A percentile compares a stretch with the other conserved stretches of the same genome.
Conservation (phyloP, 2,329 filamentous ascomycete genomes). For the Aureobasidium leucospermi region DNA sequence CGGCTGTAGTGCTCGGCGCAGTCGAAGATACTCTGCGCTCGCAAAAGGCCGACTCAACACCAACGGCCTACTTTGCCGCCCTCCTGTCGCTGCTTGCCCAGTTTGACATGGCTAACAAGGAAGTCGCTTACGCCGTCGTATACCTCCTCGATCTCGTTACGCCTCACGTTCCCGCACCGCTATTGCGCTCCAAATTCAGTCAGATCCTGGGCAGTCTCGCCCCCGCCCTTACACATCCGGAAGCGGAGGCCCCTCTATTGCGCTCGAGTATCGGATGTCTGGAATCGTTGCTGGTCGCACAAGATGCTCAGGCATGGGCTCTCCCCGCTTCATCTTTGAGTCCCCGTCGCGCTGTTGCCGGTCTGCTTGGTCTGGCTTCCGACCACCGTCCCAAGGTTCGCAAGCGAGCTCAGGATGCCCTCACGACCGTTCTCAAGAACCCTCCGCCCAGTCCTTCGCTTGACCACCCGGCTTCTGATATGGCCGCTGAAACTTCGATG, state of each 20-base stretch:
- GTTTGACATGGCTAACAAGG: constrained; percentile 69
- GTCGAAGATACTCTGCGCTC: constrained; percentile 89
- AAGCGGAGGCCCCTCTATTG: constrained; percentile 80
- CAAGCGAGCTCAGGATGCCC: constrained; percentile 83
- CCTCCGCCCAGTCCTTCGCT: constrained; percentile 86
- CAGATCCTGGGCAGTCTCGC: constrained; percentile 84
- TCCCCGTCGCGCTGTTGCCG: constrained; percentile 79
- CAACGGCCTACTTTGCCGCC: constrained; percentile 94
- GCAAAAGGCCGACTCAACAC: constrained; percentile 72
- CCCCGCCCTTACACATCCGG: constrained; percentile 69
- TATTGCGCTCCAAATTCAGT: constrained; percentile 90
- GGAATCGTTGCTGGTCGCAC: constrained; percentile 82
- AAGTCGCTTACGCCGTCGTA: constrained; percentile 76
- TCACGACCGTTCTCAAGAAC: constrained; percentile 73
- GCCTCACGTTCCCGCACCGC: constrained; percentile 71
- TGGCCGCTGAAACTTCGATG: constrained; percentile 89
- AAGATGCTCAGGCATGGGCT: constrained; percentile 83
- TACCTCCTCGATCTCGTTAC: constrained; percentile 94
- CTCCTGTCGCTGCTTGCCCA: constrained; percentile 80
- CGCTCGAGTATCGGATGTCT: constrained; percentile 86
- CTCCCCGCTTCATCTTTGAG: constrained; percentile 75
- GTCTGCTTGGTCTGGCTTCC: constrained; percentile 73
- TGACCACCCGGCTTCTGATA: constrained; percentile 90
- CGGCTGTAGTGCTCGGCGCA: constrained; percentile 76
- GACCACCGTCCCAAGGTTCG: constrained; percentile 89